Evolutionary conservation across 2,329 filamentous ascomycete genomes (phyloP), one percentile per base, ranked within the genome.

Genomic region (Dactylellina sp.): DNA sequence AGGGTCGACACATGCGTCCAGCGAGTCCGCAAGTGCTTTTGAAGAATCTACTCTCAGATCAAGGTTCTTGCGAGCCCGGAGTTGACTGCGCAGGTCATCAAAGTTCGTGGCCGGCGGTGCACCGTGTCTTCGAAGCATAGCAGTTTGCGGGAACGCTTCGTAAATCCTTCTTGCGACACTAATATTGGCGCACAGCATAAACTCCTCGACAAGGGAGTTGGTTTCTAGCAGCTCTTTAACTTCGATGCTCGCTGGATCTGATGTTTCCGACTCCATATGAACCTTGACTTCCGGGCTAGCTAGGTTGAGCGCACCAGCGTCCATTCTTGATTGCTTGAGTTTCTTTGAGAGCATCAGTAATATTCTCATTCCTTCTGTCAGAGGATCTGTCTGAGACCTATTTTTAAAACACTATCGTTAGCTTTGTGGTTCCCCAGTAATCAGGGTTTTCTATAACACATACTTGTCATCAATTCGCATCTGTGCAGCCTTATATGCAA

Each of bases 251-350:
- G 97, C 90, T 0, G 95, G 94, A 80, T 98, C 95, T 0, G 93
- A 96, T 0, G 94, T 96, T 82, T 99, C 95, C 7, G 91, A 96
- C 80, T 97, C 94, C 79, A 91, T 91, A 81, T 97, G 92, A 28
- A 99, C 92, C 81, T 93, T 93, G 79, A 99, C 93, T 84, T 99
- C 96, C 14, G 96, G 96, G n/a, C 93, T 97, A 0, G 95, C 96
- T 50, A 99, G 87, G 80, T 96, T 98, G 75, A 99, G 84, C 0
- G 95, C 95, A 78, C 95, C 95, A 5, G 94, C 94, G 78, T 96
- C 93, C 89, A 97, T 94, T 78, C 95, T 92, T 85, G 96, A 97
- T 81, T 96, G 91, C 80, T 91, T 92, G 53, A 99, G 86, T 81
- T 94, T 94, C 83, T 94, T 96, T 9, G 95, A 98, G 7, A 99